Percentiles rank a stretch among this genome's conserved stretches.
phyloP scores from a whole-genome alignment of 192 early-diverging fungal genomes.

The Dimargaris cristalligena region DNA sequence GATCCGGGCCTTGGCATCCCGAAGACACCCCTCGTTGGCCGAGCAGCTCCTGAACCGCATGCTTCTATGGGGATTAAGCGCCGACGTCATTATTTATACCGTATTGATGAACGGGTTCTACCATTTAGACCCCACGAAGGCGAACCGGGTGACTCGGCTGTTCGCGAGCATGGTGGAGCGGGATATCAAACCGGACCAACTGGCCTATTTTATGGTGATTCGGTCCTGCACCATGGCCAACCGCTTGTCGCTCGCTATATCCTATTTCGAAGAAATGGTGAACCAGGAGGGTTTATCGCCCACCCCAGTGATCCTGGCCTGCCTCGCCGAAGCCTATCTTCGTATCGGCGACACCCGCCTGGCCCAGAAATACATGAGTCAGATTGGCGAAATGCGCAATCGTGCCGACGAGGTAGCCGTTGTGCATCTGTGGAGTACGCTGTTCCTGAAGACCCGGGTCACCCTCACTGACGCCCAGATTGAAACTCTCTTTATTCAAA shows the following conservation, averaged over 20 bases:
- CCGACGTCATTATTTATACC: neutral
- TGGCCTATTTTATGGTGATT: neutral
- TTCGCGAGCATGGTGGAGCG: neutral
- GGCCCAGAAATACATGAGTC: conserved; percentile 1
- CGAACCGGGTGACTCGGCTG: neutral
- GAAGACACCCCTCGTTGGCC: neutral
- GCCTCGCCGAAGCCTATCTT: conserved; percentile 2
- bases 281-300: neutral
- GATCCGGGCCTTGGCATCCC: neutral
- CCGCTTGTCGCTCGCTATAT: neutral
- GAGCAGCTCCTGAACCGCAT: neutral
- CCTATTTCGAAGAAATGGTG: conserved; percentile 2
- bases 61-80: neutral
- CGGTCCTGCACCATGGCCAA: neutral
- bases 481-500: neutral
- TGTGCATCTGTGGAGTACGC: neutral
- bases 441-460: neutral
- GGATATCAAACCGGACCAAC: neutral
- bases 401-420: neutral
- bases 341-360: neutral
- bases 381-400: neutral
- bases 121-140: neutral
- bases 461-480: neutral
- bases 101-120: conserved; percentile 6
- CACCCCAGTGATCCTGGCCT: neutral